Base-by-base conservation (phyloP, 371 early-diverging fungal species). In the Mortierella sp. region DNA sequence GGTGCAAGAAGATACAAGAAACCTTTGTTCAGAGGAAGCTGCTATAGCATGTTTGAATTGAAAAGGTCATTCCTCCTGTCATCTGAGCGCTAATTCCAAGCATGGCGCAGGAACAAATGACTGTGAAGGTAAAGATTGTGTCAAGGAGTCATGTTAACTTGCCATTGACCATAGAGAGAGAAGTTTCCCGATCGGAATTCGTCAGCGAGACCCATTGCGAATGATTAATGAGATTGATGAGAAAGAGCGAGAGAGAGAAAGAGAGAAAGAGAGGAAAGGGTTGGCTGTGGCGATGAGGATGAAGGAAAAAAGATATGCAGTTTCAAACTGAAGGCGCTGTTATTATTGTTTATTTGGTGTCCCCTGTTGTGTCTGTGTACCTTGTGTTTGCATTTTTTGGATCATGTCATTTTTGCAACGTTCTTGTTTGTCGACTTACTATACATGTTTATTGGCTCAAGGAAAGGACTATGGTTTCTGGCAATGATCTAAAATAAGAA, bases 151-250 rank as follows among this genome's bases (percentile, higher is more conserved):
- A n/a, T 7, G 47, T n/a, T 47, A 17, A 64, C 68, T 74, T 79
- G 70, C 70, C 71, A 76, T 76, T 76, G 76, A 37, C 71, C 76
- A 32, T 76, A 76, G 76, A 76, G 76, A 55, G 76, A 76, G 29
- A 76, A 76, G 65, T 76, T 76, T 61, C 76, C 76, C 3, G 71
- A 71, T 37, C 71, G 64, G 61, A 76, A 76, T 70, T 76, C 76
- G 35, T 76, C 71, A 29, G 43, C 49, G 56, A 76, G 37, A 49
- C 68, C 68, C 68, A 67, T 64, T 9, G 31, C 47, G 29, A 29
- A 34, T 42, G 29, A 26, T 32, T 34, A 32, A 10, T 26, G 26
- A 22, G 51, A 49, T 29, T 40, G 40, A 22, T 7, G 43, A 17
- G 31, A 42, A 51, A 22, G 59, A 63, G 28, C 37, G 47, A 17